Evolutionary conservation across 345 rosid species (phyloP).

Genomic region (Raphanus sativus): DNA sequence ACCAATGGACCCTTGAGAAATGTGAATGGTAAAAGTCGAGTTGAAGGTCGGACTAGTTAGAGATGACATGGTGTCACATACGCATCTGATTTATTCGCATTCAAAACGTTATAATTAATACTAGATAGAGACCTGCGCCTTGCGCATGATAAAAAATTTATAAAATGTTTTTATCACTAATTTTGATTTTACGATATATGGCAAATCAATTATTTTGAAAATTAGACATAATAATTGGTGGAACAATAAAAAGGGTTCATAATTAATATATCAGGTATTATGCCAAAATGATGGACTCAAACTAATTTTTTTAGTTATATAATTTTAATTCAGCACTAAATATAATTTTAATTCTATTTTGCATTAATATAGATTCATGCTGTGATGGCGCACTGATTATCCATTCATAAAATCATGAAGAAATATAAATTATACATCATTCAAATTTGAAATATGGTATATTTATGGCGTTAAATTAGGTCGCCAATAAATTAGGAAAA

Average conservation of each 20-base stretch:
- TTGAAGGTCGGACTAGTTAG: slow-evolving; percentile 4
- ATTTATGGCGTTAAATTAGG: not conserved
- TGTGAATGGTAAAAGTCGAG: slow-evolving; percentile 25
- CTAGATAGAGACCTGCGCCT: not conserved
- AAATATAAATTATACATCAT: not conserved
- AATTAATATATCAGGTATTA: not conserved
- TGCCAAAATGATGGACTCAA: not conserved
- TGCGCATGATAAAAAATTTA: not conserved
- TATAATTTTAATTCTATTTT: not conserved
- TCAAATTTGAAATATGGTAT: not conserved
- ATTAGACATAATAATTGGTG: not conserved
- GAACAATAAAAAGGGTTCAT: not conserved
- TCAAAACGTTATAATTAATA: not conserved
- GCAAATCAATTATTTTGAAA: not conserved
- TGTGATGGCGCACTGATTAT: not conserved
- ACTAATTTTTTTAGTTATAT: not conserved
- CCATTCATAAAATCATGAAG: not conserved
- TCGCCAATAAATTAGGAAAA: not conserved
- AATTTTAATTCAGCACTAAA: too few species aligned
- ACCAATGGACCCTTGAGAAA: slow-evolving; percentile 10
- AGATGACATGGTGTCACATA: slow-evolving; percentile 33
- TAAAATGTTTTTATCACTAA: too few species aligned
- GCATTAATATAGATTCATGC: too few species aligned
- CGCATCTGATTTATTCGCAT: not conserved
- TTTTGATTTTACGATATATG: too few species aligned